Conservation (phyloP, 106 monocot species). For the Acanthochlamys bracteata region DNA sequence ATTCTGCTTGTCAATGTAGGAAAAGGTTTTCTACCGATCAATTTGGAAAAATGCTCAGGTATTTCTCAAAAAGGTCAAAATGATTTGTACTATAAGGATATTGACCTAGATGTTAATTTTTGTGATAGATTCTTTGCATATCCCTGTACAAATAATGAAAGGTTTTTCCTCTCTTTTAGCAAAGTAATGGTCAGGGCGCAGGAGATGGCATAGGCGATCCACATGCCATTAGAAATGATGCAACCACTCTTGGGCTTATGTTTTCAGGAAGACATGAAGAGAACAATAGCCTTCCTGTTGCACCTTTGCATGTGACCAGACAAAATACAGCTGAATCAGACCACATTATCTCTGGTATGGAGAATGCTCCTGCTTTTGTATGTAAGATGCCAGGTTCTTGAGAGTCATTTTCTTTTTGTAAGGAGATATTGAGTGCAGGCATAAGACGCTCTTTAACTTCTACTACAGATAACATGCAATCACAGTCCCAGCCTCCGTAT, state of each 20-base stretch:
- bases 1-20: too few relatives aligned
- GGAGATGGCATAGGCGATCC: constrained; percentile 27
- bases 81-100: not conserved
- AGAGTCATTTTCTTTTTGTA: constrained; percentile 10
- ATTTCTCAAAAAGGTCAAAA: constrained; percentile 1
- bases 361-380: constrained; percentile 7
- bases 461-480: constrained; percentile 35
- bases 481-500: constrained; percentile 36
- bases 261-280: constrained; percentile 26
- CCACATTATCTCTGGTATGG: constrained; percentile 14
- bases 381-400: constrained; percentile 18
- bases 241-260: constrained; percentile 24
- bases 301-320: constrained; percentile 16
- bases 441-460: constrained; percentile 26
- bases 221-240: constrained; percentile 25
- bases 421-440: constrained; percentile 10
- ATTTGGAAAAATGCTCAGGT: constrained; percentile 68
- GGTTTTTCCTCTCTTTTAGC: constrained; percentile 3
- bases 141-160: not conserved
- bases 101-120: not conserved
- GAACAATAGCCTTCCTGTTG: constrained; percentile 20
- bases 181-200: constrained; percentile 43
- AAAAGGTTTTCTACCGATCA: constrained; percentile 69
- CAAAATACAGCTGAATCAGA: constrained; percentile 26
- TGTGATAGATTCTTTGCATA: not conserved